Evolutionary conservation across 2,329 filamentous ascomycete genomes (phyloP).

Genomic region (Fusarium sp.): DNA sequence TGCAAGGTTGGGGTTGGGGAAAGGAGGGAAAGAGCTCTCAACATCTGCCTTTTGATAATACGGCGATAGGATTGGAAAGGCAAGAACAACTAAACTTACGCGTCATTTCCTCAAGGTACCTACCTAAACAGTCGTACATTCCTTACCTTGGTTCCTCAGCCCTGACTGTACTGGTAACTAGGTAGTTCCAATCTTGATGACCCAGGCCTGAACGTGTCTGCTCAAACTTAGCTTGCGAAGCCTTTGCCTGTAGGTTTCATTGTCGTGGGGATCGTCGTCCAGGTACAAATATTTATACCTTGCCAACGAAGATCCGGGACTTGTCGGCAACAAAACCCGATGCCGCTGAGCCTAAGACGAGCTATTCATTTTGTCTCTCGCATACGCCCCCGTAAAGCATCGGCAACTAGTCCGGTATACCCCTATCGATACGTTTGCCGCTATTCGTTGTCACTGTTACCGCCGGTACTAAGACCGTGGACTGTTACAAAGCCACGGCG

Average conservation of each 20-base stretch:
- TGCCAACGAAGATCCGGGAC: slow-evolving; percentile 10
- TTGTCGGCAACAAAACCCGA: slow-evolving; percentile 27
- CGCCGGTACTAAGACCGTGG: background rate
- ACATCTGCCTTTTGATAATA: background rate
- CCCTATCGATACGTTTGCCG: slow-evolving; percentile 10
- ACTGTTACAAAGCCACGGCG: background rate
- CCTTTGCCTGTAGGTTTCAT: background rate
- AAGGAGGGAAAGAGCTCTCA: background rate
- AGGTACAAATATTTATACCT: slow-evolving; percentile 16
- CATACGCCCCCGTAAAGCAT: slow-evolving; percentile 18
- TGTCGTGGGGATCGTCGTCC: slow-evolving; percentile 20
- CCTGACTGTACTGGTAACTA: background rate
- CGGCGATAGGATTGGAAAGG: background rate
- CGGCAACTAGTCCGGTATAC: slow-evolving; percentile 14
- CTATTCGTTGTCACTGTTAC: slow-evolving; percentile 5
- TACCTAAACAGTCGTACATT: background rate
- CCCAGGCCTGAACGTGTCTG: background rate
- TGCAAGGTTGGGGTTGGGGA: background rate
- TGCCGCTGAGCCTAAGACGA: slow-evolving; percentile 32
- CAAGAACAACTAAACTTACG: slow-evolving; percentile 8
- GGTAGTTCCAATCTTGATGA: slow-evolving; percentile 7
- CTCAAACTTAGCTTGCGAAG: slow-evolving; percentile 3
- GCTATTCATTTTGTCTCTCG: slow-evolving; percentile 21
- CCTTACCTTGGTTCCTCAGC: background rate
- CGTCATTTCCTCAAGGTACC: background rate